A percentile compares a stretch with the other conserved stretches of the same genome.
Conservation (phyloP, 495 filamentous ascomycete genomes). For the Penicillium lividum region DNA sequence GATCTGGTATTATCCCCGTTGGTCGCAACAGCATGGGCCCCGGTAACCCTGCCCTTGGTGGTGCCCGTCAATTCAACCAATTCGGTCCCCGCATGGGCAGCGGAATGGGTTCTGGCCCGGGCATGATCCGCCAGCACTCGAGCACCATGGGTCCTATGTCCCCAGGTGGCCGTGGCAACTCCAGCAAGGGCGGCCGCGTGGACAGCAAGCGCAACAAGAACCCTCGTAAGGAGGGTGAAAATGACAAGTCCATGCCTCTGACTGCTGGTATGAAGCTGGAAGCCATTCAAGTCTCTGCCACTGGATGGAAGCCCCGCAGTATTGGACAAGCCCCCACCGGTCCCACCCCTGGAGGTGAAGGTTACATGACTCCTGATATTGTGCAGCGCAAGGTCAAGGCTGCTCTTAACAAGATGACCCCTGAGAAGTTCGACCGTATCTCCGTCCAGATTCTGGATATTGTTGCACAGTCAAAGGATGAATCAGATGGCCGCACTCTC, state of each 20-base stretch:
- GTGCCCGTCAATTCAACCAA: neutral
- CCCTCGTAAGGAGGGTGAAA: conserved; percentile 58
- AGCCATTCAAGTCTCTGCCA: conserved; percentile 66
- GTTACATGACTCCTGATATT: conserved; percentile 80
- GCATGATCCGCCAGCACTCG: neutral
- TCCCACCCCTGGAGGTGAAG: conserved; percentile 52
- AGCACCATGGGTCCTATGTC: conserved; percentile 56
- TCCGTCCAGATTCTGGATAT: conserved; percentile 90
- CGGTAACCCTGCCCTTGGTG: conserved; percentile 22
- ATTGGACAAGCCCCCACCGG: conserved; percentile 52
- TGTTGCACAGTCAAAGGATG: conserved; percentile 91
- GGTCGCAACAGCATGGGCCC: conserved; percentile 6
- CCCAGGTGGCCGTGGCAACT: conserved; percentile 30
- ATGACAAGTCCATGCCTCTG: conserved; percentile 83
- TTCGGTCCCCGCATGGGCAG: conserved; percentile 22
- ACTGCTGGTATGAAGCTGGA: conserved; percentile 79
- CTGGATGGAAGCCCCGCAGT: conserved; percentile 90
- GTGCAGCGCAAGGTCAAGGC: conserved; percentile 99
- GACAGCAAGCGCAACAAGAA: conserved; percentile 3
- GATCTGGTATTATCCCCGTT: neutral
- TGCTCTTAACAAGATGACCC: conserved; percentile 98
- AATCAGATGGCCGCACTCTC: conserved; percentile 89
- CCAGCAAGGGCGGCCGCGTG: conserved; percentile 38
- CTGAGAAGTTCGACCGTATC: conserved; percentile 97
- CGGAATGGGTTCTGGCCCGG: conserved; percentile 56